phyloP scores from a whole-genome alignment of 2,329 filamentous ascomycete genomes.

The Juglanconis sp. region DNA sequence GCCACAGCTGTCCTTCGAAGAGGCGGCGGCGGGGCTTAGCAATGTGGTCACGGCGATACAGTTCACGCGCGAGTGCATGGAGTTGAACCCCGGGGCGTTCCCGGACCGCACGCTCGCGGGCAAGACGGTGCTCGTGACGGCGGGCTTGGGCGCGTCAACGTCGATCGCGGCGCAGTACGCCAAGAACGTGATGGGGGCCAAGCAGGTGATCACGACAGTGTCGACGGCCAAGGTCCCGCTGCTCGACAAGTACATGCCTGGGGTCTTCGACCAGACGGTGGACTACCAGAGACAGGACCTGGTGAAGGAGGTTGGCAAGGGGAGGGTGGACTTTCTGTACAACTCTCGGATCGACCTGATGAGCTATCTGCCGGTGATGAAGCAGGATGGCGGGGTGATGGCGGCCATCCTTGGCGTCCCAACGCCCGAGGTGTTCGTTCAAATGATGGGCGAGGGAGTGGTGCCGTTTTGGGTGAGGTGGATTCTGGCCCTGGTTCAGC shows the following conservation, averaged over 20 bases:
- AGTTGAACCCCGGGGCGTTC: conserved; percentile 21
- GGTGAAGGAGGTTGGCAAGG: conserved; percentile 33
- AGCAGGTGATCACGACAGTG: conserved; percentile 47
- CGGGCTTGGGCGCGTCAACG: conserved; percentile 47
- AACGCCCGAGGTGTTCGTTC: conserved; percentile 23
- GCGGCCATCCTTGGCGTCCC: conserved; percentile 40
- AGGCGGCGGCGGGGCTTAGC: conserved; percentile 31
- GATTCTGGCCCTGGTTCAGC: conserved; percentile 28
- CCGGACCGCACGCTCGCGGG: conserved; percentile 37
- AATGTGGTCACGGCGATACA: conserved; percentile 43
- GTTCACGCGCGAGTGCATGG: conserved; percentile 36
- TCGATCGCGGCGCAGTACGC: conserved; percentile 46
- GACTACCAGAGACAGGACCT: conserved; percentile 42
- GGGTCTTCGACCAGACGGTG: conserved; percentile 9
- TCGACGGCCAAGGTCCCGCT: conserved; percentile 47
- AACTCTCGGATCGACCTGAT: conserved; percentile 44
- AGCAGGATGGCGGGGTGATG: conserved; percentile 35
- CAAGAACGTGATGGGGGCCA: conserved; percentile 46
- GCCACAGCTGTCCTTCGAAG: conserved; percentile 23
- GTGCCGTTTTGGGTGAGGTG: conserved; percentile 35
- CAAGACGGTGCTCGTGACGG: conserved; percentile 51
- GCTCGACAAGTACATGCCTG: conserved; percentile 16
- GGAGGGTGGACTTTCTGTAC: conserved; percentile 47
- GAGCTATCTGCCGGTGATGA: conserved; percentile 37
- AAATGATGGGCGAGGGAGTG: conserved; percentile 28